Evolutionary conservation across 305 asterid species (phyloP).

Genomic region (Euphrasia arctica): DNA sequence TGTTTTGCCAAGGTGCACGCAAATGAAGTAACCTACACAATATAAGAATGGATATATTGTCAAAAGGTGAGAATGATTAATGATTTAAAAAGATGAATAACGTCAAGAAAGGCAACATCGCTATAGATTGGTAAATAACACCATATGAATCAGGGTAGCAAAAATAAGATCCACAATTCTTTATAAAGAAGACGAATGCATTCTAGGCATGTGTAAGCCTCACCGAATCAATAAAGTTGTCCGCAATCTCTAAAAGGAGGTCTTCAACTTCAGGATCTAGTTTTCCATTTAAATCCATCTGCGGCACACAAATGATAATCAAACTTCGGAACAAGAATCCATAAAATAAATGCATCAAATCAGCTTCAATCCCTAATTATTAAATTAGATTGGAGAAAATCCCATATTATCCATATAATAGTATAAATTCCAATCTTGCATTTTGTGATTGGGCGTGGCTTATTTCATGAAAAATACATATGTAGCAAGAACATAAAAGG

Average conservation of each 20-base stretch:
- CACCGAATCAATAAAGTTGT: conserved; percentile 84
- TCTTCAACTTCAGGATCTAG: conserved; percentile 91
- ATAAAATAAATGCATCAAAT: conserved; percentile 17
- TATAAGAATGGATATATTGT: conserved; percentile 13
- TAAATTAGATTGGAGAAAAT: conserved; percentile 18
- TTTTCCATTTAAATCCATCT: conserved; percentile 67
- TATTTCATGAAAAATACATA: conserved; percentile 9
- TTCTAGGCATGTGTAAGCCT: conserved; percentile 33
- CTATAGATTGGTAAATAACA: conserved; percentile 11
- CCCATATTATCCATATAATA: not conserved
- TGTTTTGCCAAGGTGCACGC: conserved; percentile 95
- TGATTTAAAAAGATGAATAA: conserved; percentile 14
- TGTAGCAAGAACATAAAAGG: not conserved
- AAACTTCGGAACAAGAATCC: conserved; percentile 23
- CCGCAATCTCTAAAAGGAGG: conserved; percentile 76
- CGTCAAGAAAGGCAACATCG: not conserved
- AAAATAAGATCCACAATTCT: conserved; percentile 16
- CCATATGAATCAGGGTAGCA: conserved; percentile 12
- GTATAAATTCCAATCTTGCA: conserved; percentile 21
- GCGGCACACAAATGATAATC: conserved; percentile 34
- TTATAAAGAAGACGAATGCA: conserved; percentile 18
- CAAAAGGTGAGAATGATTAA: conserved; percentile 15
- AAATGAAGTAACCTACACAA: conserved; percentile 68
- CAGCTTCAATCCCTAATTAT: conserved; percentile 16
- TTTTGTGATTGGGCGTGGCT: conserved; percentile 11